These are phyloP conservation scores for Vicia villosa DNA, from an alignment of 306 rosid species.

Conservation along the genomic window DNA sequence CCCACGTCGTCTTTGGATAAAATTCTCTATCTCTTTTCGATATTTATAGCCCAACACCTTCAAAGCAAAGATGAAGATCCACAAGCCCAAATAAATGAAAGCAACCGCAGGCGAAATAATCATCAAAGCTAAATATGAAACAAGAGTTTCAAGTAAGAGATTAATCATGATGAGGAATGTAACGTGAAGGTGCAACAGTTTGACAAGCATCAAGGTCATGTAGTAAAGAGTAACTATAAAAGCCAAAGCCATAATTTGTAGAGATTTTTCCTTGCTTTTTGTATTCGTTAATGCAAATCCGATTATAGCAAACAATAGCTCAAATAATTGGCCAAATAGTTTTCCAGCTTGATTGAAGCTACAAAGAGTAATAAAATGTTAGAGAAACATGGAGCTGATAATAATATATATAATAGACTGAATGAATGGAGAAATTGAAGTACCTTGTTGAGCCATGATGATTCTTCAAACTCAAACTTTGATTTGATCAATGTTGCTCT, in stretches of 20 bases:
- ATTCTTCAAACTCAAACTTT: too few species aligned
- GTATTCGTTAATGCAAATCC: background rate
- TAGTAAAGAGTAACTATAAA: background rate
- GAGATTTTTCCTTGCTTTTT: background rate
- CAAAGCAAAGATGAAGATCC: constrained; percentile 4
- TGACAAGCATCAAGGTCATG: background rate
- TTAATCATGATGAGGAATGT: background rate
- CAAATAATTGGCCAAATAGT: too few species aligned
- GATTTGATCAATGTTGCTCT: too few species aligned
- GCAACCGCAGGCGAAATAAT: constrained; percentile 18
- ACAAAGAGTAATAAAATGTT: background rate
- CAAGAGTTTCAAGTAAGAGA: background rate
- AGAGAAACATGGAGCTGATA: too few species aligned
- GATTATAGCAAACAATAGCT: background rate
- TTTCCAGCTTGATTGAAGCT: background rate
- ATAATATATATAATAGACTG: too few species aligned
- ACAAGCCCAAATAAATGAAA: constrained; percentile 1
- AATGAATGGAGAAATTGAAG: too few species aligned
- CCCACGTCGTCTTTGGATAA: too few species aligned
- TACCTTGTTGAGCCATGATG: too few species aligned
- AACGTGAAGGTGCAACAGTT: background rate
- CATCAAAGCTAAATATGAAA: background rate
- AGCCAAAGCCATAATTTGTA: background rate
- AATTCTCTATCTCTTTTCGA: too few species aligned
- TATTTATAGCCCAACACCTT: background rate